A percentile compares a stretch with the other conserved stretches of the same genome.
Conservation (phyloP, 352 stramenopile species). For the Phytophthora pini region DNA sequence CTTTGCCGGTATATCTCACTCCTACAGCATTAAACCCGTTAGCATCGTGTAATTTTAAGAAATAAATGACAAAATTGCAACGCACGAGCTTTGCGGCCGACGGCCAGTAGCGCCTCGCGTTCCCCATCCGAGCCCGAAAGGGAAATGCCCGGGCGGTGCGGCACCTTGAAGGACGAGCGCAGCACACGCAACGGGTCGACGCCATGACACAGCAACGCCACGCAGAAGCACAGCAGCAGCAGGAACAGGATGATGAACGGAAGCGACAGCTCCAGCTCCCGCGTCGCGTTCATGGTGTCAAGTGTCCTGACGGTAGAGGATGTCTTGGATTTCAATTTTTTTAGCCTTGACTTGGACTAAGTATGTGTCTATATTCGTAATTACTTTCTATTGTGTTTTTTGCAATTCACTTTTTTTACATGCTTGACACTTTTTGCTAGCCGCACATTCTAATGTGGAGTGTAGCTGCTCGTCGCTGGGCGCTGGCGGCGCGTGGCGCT, state of each 20-base stretch:
- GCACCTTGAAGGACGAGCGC: conserved; percentile 65
- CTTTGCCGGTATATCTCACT: conserved; percentile 63
- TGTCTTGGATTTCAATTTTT: not conserved
- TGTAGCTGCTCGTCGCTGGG: conserved; percentile 26
- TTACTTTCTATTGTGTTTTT: not conserved
- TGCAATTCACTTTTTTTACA: too few relatives aligned
- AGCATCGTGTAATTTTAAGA: conserved; percentile 10
- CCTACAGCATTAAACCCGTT: conserved; percentile 20
- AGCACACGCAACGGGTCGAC: conserved; percentile 68
- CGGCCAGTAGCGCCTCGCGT: conserved; percentile 55
- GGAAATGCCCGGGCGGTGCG: conserved; percentile 30
- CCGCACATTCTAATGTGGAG: conserved; percentile 30
- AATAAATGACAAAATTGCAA: conserved; percentile 4
- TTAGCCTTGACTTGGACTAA: not conserved
- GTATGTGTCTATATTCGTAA: not conserved
- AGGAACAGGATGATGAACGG: conserved; percentile 49
- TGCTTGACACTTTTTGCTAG: not conserved
- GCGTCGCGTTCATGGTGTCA: conserved; percentile 19
- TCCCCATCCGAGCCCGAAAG: conserved; percentile 52
- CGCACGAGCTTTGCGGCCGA: conserved; percentile 47
- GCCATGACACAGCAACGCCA: conserved; percentile 57
- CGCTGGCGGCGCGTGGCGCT: not conserved
- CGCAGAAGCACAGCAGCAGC: conserved; percentile 55
- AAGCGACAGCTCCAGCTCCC: conserved; percentile 49
- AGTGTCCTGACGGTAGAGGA: conserved; percentile 11